Base-by-base conservation (phyloP, 495 filamentous ascomycete species). In the Bathelium albidoporum region DNA sequence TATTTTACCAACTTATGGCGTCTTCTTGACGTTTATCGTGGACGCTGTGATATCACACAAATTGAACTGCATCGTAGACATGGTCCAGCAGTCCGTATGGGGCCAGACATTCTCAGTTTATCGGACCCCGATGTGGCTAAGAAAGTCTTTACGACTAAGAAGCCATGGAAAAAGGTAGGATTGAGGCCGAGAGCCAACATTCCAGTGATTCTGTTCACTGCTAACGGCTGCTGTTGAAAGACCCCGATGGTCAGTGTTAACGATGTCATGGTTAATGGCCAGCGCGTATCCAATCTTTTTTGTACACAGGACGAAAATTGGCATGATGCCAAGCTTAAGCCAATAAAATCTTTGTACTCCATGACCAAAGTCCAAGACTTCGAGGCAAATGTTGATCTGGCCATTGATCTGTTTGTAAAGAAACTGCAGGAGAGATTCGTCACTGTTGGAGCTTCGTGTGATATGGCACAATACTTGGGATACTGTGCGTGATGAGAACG, bases 1-100 rank as follows among this genome's bases (percentile, higher is more conserved):
- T 77, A 83, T 53, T 89, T 89, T 73, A 83, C 87, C 41, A 89
- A 91, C 69, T 75, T 90, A 29, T 96, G 91, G 91, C 65, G 67
- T 1, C 39, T 68, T 20, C 24, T 66, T 20, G 43, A 62, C 16
- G 65, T 67, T 62, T 62, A 62, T 59, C 58, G 59, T 1, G 39
- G 65, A 22, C 22, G 61, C 26, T 64, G 49, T 29, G 22, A 55
- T 20, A 55, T 55, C 20, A 55, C 49, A 10, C 49, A 55, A 9
- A 55, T 28, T 24, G 24, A 55, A 11, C 24, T 55, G 36, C 77
- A 79, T 65, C 69, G 70, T 3, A 66, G 71, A 34, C 66, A 74
- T 68, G 76, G 76, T 10, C 29, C 68, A 10, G 71, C 69, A 20
- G 73, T 78, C 28, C 72, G 73, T 2, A 62, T 77, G 59, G 76